Evolutionary conservation across 805 yeast species (phyloP), one percentile per base, ranked within the genome.

Genomic region (Nakazawaea laoshanensis): DNA sequence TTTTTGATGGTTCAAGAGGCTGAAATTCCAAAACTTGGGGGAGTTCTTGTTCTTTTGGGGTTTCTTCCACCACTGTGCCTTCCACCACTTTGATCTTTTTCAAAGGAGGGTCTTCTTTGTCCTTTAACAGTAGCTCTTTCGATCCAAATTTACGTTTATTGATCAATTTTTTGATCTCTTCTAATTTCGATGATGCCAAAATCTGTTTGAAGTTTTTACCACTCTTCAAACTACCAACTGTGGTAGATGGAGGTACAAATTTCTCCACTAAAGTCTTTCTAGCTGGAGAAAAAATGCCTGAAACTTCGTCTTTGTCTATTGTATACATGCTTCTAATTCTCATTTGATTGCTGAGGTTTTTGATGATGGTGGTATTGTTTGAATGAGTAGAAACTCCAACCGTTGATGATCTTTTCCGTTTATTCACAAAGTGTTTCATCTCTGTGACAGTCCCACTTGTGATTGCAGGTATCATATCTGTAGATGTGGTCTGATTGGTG

Each of bases 391-490:
- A 16, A n/a, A n/a, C n/a, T 4, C 38, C 30, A 5, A 33, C 40
- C 5, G 37, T 35, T 3, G 50, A 38, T 6, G 39, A 32, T 53
- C 6, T 65, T 61, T 27, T 61, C 47, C 10, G 65, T 52, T 33
- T 55, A 54, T 13, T 21, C 12, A 17, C 21, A 7, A 16, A 10
- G 7, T 14, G 15, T 12, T 26, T 22, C 11, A 22, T 19, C 14
- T 29, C 17, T 3, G 18, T 25, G 9, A 4, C 9, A 9, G 67
- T 65, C 45, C 61, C 50, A 9, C 45, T 55, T 16, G 56, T 53
- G 23, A 59, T 46, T 19, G 50, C 27, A 17, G 39, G 39, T 35
- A 36, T 31, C 27, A 36, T 27, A 7, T 31, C 39, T 6, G 21
- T 26, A 8, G 28, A 25, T 24, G 23, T 27, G 9, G 27, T 27